Evolutionary conservation across 495 filamentous ascomycete species (phyloP), one percentile per base, ranked within the genome.

Genomic region (Aspergillus avenaceus): DNA sequence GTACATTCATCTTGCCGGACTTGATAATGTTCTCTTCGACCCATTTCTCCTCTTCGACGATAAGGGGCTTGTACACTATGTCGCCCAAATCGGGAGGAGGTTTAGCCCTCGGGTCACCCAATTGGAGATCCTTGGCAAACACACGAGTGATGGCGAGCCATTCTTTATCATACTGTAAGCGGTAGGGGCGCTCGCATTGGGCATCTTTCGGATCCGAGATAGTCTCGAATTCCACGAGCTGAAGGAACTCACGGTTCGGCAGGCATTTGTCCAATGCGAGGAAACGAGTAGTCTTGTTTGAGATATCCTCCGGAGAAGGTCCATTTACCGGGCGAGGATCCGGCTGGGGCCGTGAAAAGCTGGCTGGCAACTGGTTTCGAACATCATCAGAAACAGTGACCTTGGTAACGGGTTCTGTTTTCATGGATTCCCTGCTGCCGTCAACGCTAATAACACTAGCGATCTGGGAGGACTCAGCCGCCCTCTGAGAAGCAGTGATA

Each of bases 61-160:
- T 89, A 3, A 81, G 64, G 0, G 76, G 61, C 4, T 58, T 59
- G 65, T 95, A 96, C 18, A 69, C 59, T 1, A 65, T 73, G 52
- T 90, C 84, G 14, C 87, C 85, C n/a, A 75, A 67, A 50, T 89
- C 68, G 0, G 63, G 56, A 0, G 86, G 71, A 0, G 70, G 53
- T 8, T 55, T 58, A 1, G 76, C 74, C 9, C 50, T 60, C 3
- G 69, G 72, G 54, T 87, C 71, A 23, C 85, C 85, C 27, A 91
- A 68, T 5, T 64, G 59, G 3, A 90, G 70, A 27, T 80, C 71
- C 0, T 73, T 50, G 22, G 85, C 82, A 59, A 96, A 91, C 2
- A 84, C 84, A 12, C 91, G 89, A 2, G 84, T 88, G 54, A 98
- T 96, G 7, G 93, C 85, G 3, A 97, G 82, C 91, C 91, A 98